These are phyloP conservation scores for Clitoria ternatea DNA, from an alignment of 306 rosid genomes.

Conservation along the genomic window DNA sequence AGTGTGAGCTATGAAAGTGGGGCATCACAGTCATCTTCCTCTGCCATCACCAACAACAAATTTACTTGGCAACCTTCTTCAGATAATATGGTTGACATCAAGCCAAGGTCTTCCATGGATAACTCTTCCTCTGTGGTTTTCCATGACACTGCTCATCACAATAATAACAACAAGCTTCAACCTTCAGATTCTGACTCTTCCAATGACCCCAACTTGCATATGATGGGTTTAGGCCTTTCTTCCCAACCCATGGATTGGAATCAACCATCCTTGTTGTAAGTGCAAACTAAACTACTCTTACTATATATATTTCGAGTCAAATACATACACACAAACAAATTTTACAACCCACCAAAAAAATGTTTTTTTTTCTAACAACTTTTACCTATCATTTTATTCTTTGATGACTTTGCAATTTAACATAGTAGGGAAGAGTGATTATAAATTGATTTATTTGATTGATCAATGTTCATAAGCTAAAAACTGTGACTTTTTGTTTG, in stretches of 20 bases:
- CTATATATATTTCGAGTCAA: background rate
- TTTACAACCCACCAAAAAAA: background rate
- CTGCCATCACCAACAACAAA: conserved; percentile 51
- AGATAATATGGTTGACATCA: conserved; percentile 57
- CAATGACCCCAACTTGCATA: conserved; percentile 60
- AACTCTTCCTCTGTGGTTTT: conserved; percentile 55
- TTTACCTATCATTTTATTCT: background rate
- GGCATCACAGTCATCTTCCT: conserved; percentile 66
- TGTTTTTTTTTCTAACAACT: background rate
- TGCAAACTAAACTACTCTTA: no score
- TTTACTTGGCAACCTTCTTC: conserved; percentile 50
- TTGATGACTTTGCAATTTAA: no score
- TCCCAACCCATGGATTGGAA: conserved; percentile 83
- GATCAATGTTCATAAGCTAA: background rate
- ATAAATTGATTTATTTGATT: no score
- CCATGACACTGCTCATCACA: conserved; percentile 30
- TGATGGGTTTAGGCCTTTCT: conserved; percentile 88
- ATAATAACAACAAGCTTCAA: conserved; percentile 34
- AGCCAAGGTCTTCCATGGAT: conserved; percentile 63
- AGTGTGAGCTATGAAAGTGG: conserved; percentile 61
- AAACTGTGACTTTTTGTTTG: conserved; percentile 6
- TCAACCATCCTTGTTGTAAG: conserved; percentile 76
- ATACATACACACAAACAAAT: background rate
- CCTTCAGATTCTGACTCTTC: conserved; percentile 37
- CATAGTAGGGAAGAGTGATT: background rate